Percentiles rank a stretch among this genome's conserved stretches.
Evolutionary conservation across 1,284 basidiomycete species (phyloP).

Genomic region (Leccinum pachyderme): DNA sequence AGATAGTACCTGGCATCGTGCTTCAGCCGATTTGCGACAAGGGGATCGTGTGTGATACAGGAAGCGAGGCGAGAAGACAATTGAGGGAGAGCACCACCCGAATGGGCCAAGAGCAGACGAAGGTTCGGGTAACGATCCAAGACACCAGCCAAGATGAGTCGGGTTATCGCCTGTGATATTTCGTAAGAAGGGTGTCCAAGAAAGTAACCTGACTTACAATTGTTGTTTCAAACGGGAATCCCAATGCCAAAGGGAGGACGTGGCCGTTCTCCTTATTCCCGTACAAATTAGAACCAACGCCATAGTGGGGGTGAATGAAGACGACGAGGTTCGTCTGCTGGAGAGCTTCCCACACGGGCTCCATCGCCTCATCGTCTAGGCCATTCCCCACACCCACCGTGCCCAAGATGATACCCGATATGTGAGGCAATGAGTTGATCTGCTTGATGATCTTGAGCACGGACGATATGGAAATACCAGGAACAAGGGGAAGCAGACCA

Average conservation of each 20-base stretch:
- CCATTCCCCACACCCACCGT: constrained; percentile 76
- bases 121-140: constrained; percentile 76
- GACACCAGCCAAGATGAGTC: constrained; percentile 77
- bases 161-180: constrained; percentile 61
- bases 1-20: constrained; percentile 85
- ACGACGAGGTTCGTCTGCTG: constrained; percentile 65
- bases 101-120: constrained; percentile 78
- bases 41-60: constrained; percentile 81
- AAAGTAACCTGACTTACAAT: constrained; percentile 49
- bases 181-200: constrained; percentile 5
- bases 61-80: constrained; percentile 80
- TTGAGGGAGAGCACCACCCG: constrained; percentile 78
- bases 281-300: constrained; percentile 64
- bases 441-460: constrained; percentile 65
- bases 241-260: constrained; percentile 80
- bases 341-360: constrained; percentile 76
- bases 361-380: constrained; percentile 72
- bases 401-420: constrained; percentile 81
- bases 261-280: constrained; percentile 79
- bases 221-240: constrained; percentile 88
- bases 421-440: constrained; percentile 61
- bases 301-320: constrained; percentile 84
- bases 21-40: constrained; percentile 67
- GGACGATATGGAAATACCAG: constrained; percentile 51
- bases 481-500: constrained; percentile 80